phyloP scores from a whole-genome alignment of 805 yeast species.

The Pichia cephalocereana region DNA sequence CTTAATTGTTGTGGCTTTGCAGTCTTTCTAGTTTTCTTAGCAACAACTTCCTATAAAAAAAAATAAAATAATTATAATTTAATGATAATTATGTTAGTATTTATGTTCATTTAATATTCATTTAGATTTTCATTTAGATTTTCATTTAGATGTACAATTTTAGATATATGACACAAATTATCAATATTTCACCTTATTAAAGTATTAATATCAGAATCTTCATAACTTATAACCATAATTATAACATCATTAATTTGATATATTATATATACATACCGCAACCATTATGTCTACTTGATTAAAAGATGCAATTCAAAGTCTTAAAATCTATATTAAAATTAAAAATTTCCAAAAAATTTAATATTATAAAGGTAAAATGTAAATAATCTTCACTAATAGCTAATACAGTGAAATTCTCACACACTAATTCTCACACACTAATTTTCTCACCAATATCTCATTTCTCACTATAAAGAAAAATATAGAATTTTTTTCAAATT shows the following conservation, averaged over 20 bases:
- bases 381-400: too few relatives aligned
- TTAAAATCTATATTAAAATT: neutral
- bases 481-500: too few relatives aligned
- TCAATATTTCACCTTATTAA: too few relatives aligned
- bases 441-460: neutral
- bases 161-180: too few relatives aligned
- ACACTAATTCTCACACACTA: neutral
- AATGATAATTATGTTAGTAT: too few relatives aligned
- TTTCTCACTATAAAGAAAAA: too few relatives aligned
- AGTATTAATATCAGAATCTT: conserved; percentile 3
- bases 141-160: too few relatives aligned
- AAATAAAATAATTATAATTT: neutral
- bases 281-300: conserved; percentile 19
- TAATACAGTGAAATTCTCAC: neutral
- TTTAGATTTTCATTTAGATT: too few relatives aligned
- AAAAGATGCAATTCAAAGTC: neutral
- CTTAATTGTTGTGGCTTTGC: conserved; percentile 92
- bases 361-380: too few relatives aligned
- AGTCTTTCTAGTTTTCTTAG: conserved; percentile 84
- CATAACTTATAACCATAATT: neutral
- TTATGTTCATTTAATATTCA: neutral
- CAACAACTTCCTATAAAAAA: conserved; percentile 60
- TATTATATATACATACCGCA: conserved; percentile 20
- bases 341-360: neutral
- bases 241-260: neutral